Percentiles rank a stretch among this genome's conserved stretches.
Evolutionary conservation across 768 basidiomycete genomes (phyloP).

Genomic region (Paxillus involutus): DNA sequence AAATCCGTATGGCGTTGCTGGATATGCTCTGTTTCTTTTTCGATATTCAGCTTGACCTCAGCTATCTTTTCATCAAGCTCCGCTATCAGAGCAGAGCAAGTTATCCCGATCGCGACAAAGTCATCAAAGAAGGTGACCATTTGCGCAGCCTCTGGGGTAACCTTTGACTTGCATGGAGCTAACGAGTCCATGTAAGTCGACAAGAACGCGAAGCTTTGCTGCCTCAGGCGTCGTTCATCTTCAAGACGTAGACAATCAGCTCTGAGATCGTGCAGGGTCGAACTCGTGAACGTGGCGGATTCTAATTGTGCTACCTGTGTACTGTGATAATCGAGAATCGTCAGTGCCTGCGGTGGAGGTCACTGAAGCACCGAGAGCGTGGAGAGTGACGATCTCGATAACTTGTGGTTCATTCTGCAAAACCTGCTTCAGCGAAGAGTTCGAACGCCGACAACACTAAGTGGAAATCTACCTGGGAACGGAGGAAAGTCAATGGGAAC

Average conservation of each 20-base stretch:
- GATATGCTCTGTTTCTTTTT: constrained; percentile 13
- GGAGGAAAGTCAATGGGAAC: constrained; percentile 15
- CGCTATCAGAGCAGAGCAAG: constrained; percentile 11
- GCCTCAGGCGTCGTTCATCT: constrained; percentile 19
- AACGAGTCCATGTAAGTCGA: constrained; percentile 28
- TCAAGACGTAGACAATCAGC: constrained; percentile 10
- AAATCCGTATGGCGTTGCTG: neutral
- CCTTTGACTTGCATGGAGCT: constrained; percentile 16
- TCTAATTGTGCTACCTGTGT: neutral
- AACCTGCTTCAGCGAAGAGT: neutral
- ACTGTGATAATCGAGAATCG: constrained; percentile 15
- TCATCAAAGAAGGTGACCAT: constrained; percentile 21
- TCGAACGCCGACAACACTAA: neutral
- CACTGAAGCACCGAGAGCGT: constrained; percentile 12
- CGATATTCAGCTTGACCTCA: constrained; percentile 7
- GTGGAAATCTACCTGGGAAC: constrained; percentile 3
- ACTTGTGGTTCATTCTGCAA: constrained; percentile 13
- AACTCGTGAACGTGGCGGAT: neutral
- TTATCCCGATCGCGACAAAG: constrained; percentile 20
- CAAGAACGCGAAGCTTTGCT: constrained; percentile 21
- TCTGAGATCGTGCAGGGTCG: constrained; percentile 4
- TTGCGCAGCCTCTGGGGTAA: constrained; percentile 11
- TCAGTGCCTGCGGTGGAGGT: constrained; percentile 6
- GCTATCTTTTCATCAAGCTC: constrained; percentile 17
- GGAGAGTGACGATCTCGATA: constrained; percentile 11